These are phyloP conservation scores for Komagataella pastoris DNA, from an alignment of 805 yeast species.

Conservation along the genomic window DNA sequence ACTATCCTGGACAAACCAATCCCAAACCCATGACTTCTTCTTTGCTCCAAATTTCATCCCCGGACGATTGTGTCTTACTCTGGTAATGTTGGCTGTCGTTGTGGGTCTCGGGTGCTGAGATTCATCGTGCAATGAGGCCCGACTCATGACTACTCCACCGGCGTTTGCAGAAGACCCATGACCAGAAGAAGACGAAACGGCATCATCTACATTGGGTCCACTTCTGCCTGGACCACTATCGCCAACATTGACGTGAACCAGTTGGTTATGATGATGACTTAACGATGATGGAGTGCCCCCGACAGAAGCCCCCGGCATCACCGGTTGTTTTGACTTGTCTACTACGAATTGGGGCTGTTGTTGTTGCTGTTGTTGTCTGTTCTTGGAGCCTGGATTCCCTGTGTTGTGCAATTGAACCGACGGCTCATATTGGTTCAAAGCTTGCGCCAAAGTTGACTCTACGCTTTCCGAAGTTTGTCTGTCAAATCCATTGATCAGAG, in stretches of 20 bases:
- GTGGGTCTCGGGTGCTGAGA: neutral
- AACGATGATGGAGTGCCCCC: neutral
- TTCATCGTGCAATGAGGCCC: neutral
- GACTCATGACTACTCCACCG: neutral
- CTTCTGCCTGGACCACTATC: neutral
- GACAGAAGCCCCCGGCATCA: neutral
- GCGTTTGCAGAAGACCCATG: neutral
- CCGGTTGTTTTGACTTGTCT: neutral
- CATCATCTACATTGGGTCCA: neutral
- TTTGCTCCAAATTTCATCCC: slow-evolving; percentile 37
- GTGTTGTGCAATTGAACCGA: neutral
- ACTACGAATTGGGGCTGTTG: neutral
- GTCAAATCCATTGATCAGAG: neutral
- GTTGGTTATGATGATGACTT: neutral
- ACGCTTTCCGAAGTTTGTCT: slow-evolving; percentile 1
- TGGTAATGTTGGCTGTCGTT: neutral
- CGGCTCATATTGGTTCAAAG: neutral
- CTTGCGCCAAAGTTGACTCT: slow-evolving; percentile 1
- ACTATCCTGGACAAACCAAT: slow-evolving; percentile 42
- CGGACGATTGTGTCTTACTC: slow-evolving; percentile 1
- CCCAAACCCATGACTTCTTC: slow-evolving; percentile 52
- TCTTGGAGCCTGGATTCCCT: neutral
- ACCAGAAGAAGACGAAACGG: neutral
- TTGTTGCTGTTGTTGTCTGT: neutral
- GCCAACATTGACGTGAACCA: neutral